Evolutionary conservation across 306 rosid genomes (phyloP).

Genomic region (Corylus avellana): DNA sequence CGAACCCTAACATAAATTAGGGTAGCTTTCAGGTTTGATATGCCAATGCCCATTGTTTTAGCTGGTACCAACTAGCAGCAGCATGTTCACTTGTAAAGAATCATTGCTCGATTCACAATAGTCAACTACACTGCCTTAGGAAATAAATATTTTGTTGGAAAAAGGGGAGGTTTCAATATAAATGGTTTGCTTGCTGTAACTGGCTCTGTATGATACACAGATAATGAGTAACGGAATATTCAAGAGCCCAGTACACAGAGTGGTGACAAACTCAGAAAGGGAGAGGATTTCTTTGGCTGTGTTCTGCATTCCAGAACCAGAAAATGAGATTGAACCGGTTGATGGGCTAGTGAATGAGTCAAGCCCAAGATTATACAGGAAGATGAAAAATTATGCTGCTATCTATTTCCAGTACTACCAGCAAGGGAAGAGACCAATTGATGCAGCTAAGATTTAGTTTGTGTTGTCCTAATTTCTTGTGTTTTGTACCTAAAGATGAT

Average conservation of each 20-base stretch:
- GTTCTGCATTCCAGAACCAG: constrained; percentile 48
- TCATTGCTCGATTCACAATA: neutral
- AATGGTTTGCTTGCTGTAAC: neutral
- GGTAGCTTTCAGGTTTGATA: too few relatives aligned
- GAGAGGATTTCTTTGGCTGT: constrained; percentile 59
- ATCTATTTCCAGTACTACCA: constrained; percentile 62
- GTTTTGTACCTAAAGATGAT: neutral
- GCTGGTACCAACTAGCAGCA: too few relatives aligned
- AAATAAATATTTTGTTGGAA: neutral
- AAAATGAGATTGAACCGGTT: constrained; percentile 55
- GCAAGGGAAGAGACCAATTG: constrained; percentile 54
- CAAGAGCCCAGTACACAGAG: constrained; percentile 72
- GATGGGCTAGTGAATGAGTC: constrained; percentile 46
- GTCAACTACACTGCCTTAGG: neutral
- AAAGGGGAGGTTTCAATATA: neutral
- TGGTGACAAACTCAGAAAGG: constrained; percentile 44
- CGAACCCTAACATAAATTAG: too few relatives aligned
- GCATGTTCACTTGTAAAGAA: too few relatives aligned
- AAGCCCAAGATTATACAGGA: constrained; percentile 49
- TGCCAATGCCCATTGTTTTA: too few relatives aligned
- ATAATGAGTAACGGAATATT: constrained; percentile 66
- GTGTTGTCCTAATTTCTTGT: neutral
- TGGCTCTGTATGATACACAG: constrained; percentile 28
- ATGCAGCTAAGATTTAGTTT: neutral
- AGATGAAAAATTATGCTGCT: constrained; percentile 41